Percentiles rank a stretch among this genome's conserved stretches.
Conservation (phyloP, 257 asterid genomes). For the Fraxinus cuspidata region DNA sequence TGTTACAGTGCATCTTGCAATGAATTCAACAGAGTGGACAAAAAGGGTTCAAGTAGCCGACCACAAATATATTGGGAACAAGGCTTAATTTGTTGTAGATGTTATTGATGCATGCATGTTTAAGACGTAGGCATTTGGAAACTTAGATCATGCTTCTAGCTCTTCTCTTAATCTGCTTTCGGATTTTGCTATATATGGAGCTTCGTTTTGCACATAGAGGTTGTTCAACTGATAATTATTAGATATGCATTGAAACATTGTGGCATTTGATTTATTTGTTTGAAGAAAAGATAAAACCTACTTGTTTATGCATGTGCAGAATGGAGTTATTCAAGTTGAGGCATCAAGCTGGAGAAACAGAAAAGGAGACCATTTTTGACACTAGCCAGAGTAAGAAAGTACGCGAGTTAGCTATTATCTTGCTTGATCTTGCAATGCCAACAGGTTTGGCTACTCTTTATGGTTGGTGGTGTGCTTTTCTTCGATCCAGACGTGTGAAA, state of each 20-base stretch:
- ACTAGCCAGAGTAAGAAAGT: not conserved
- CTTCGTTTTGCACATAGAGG: not conserved
- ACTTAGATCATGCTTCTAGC: not conserved
- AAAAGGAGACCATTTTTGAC: not conserved
- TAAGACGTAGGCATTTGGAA: not conserved
- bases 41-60: not conserved
- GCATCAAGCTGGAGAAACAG: not conserved
- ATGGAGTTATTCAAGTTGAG: conserved; percentile 33
- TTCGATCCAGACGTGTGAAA: not conserved
- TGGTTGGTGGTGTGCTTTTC: not conserved
- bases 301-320: conserved; percentile 28
- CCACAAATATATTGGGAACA: not conserved
- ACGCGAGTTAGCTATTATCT: not conserved
- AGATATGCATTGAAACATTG: not conserved
- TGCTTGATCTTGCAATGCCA: not conserved
- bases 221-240: not conserved
- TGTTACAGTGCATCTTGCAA: not conserved
- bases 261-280: not conserved
- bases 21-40: not conserved
- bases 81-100: not conserved
- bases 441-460: not conserved
- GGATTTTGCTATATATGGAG: not conserved
- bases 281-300: not conserved
- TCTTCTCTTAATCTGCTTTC: not conserved
- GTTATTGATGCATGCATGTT: not conserved